Conservation (phyloP, 1,284 basidiomycete genomes). For the Malassezia dermatis region DNA sequence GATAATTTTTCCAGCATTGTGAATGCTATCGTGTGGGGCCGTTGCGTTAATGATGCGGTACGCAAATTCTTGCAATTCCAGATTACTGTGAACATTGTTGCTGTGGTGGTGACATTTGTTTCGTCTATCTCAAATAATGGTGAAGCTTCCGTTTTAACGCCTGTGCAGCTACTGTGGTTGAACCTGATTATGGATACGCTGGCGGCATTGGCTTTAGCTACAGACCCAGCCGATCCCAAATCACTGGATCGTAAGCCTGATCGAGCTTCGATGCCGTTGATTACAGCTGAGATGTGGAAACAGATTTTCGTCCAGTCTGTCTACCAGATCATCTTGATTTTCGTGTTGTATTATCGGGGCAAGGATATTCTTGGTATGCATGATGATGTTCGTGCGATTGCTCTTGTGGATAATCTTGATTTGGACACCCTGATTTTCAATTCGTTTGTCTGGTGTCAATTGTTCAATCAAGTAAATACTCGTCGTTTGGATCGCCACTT, state of each 20-base stretch:
- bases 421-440: constrained; percentile 89
- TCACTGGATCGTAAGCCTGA: constrained; percentile 84
- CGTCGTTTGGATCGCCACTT: constrained; percentile 71
- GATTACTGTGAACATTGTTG: constrained; percentile 88
- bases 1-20: constrained; percentile 92
- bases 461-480: constrained; percentile 76
- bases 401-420: constrained; percentile 43
- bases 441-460: constrained; percentile 74
- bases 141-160: constrained; percentile 76
- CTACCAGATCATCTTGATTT: constrained; percentile 73
- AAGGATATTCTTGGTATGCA: constrained; percentile 55
- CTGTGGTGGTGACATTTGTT: constrained; percentile 85
- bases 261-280: constrained; percentile 72
- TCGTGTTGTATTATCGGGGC: constrained; percentile 82
- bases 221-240: constrained; percentile 74
- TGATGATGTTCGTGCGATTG: constrained; percentile 49
- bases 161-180: constrained; percentile 93
- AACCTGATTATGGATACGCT: constrained; percentile 93
- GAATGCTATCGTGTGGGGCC: constrained; percentile 96
- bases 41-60: constrained; percentile 93
- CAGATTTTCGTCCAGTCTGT: constrained; percentile 81
- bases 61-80: constrained; percentile 98
- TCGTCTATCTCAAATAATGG: constrained; percentile 68
- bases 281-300: constrained; percentile 69
- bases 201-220: constrained; percentile 88